Evolutionary conservation across 768 basidiomycete species (phyloP), one percentile per base, ranked within the genome.

Genomic region (Kwoniella sp.): DNA sequence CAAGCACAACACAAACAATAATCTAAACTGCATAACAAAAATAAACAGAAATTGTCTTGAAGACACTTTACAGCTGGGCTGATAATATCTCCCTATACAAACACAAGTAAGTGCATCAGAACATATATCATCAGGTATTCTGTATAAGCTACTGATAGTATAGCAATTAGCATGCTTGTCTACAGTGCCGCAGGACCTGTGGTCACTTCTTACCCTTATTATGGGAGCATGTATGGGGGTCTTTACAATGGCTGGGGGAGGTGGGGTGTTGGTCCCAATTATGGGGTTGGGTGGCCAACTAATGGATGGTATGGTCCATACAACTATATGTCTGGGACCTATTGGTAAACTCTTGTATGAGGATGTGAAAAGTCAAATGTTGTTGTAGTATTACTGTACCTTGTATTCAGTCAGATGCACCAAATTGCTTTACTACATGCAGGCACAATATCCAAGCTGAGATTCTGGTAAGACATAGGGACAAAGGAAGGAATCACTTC

Each of bases 191-290:
- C 64, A 29, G 68, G 64, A 48, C 68, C 65, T 15, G 28, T 70
- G 47, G 47, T 65, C 45, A 57, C 64, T 22, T 56, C 31, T 55
- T 68, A 63, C 53, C 62, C 58, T 29, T 56, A 55, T 62, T 50
- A 57, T 54, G 62, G 57, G 26, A 55, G 31, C 29, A 34, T 70
- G 60, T 71, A 70, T 55, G 67, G 60, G n/a, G 68, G 68, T 13
- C 38, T 68, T 15, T 72, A 72, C 64, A 70, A 68, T 62, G 51
- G 70, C 3, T 74, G 61, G 57, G 68, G 71, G 4, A 66, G 71
- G 56, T 75, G 66, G 56, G 73, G 73, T 41, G 59, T 62, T 37
- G 73, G 73, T 4, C 71, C 71, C 17, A 72, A 68, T 41, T 75
- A 75, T 60, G 73, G 73, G 17, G 58, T 59, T 30, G 73, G 70